A percentile compares a stretch with the other conserved stretches of the same genome.
Conservation (phyloP, 2,329 filamentous ascomycete genomes). For the Colletotrichum navitas region DNA sequence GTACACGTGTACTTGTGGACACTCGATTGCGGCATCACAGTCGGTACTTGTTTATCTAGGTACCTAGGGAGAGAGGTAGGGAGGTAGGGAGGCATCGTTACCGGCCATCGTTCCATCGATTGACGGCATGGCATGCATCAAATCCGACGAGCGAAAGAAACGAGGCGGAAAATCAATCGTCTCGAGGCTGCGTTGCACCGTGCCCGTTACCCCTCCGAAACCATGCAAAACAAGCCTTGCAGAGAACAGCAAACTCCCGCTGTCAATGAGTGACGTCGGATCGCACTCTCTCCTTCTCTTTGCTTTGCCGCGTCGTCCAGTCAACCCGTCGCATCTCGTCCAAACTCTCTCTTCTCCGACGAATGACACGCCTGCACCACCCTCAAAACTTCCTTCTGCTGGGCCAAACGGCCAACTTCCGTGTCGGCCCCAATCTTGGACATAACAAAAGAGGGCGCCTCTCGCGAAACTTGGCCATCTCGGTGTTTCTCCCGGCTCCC, state of each 20-base stretch:
- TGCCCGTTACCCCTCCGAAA: slow-evolving; percentile 5
- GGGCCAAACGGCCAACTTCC: not conserved
- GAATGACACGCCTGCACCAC: not conserved
- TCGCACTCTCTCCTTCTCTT: not conserved
- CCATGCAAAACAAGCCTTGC: slow-evolving; percentile 24
- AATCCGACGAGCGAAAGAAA: not conserved
- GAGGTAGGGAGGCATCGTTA: not conserved
- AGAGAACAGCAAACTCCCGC: slow-evolving; percentile 39
- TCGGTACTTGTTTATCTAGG: too few species aligned
- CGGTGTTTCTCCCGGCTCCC: not conserved
- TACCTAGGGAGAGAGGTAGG: not conserved
- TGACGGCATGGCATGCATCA: too few species aligned
- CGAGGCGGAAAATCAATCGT: not conserved
- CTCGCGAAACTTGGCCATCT: not conserved
- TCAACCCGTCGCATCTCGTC: slow-evolving; percentile 33
- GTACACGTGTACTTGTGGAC: not conserved
- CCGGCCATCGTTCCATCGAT: not conserved
- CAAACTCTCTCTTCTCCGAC: slow-evolving; percentile 20
- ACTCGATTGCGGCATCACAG: too few species aligned
- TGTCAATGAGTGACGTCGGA: slow-evolving; percentile 29
- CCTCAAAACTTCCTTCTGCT: not conserved
- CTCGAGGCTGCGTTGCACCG: not conserved
- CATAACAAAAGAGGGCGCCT: not conserved
- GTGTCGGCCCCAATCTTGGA: not conserved
- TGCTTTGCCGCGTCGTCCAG: slow-evolving; percentile 23